Base-by-base conservation (phyloP, 495 filamentous ascomycete species). In the Beverwykella pulmonaria region DNA sequence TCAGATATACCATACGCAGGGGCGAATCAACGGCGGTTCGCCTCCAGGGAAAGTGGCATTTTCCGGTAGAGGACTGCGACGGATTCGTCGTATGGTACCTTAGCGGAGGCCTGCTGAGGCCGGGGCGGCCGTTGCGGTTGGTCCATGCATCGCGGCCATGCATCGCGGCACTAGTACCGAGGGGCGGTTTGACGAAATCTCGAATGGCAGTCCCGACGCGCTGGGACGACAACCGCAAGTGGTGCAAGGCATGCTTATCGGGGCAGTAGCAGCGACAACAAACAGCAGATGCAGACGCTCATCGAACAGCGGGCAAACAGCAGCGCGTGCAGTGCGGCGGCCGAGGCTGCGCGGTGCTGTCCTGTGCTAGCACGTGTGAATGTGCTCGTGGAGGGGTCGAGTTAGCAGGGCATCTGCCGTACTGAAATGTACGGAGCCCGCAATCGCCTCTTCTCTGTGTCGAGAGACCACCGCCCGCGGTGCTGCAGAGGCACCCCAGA, bases 191-290 rank as follows among this genome's bases (percentile, higher is more conserved):
- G 54, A 60, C 63, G 30, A 56, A 59, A 71, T 71, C 60, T 68
- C 29, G 17, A 65, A 54, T 59, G 65, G 60, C 55, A 61, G 50
- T 68, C 61, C 64, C 69, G 60, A 41, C 44, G 20, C 58, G 48
- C 55, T 61, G 69, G 64, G 52, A 65, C 69, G 32, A 48, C 8
- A n/a, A 23, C 55, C 53, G 32, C 30, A 26, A n/a, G n/a, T n/a
- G n/a, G 64, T 46, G 32, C 65, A 68, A 55, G 64, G 47, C 55
- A 34, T 53, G 65, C 64, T 71, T 71, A 71, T 68, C 69, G 68
- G 61, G 55, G 59, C 56, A 59, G 48, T 41, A 59, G 39, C 47
- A 20, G 25, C 50, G 17, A 59, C 17, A 17, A 32, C 22, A 30
- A 15, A 29, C n/a, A 7, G 48, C 30, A 27, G 19, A 44, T n/a